These are phyloP conservation scores for Nannochloropsis oceanica DNA, from an alignment of 108 stramenopile genomes.

Conservation along the genomic window DNA sequence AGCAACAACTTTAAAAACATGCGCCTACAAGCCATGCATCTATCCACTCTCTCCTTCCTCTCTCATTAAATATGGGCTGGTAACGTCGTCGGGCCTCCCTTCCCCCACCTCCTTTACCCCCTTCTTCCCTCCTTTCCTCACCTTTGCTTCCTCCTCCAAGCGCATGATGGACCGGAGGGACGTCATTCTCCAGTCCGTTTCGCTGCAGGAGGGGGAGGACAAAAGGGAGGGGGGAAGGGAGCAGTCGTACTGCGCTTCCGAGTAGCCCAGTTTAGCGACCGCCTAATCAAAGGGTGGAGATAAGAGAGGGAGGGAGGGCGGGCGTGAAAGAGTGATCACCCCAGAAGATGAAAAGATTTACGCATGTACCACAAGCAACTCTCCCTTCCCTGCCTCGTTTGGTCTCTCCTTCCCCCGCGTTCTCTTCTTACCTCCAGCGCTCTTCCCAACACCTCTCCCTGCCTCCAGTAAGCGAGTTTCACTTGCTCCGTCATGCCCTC, in stretches of 20 bases:
- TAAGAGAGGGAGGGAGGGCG: neutral
- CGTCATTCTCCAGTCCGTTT: neutral
- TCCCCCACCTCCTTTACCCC: no score
- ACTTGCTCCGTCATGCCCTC: neutral
- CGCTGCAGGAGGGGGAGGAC: neutral
- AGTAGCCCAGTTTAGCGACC: neutral
- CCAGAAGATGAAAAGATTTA: neutral
- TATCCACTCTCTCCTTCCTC: no score
- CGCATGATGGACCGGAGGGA: neutral
- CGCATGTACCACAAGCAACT: neutral
- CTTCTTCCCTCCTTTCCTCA: neutral
- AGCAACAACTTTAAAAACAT: no score
- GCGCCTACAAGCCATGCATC: no score
- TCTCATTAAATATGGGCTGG: no score
- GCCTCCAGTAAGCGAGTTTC: neutral
- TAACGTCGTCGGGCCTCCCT: no score
- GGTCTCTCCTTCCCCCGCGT: neutral
- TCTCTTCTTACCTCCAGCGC: neutral
- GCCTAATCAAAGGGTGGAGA: neutral
- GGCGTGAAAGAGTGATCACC: neutral
- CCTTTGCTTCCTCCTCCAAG: neutral
- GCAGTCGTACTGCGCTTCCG: neutral
- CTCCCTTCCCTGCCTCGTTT: neutral
- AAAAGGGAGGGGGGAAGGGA: neutral
- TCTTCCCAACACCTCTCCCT: neutral